Percentiles rank a stretch among this genome's conserved stretches.
Conservation (phyloP, 2,329 filamentous ascomycete species). For the Hansfordia pulvinata region DNA sequence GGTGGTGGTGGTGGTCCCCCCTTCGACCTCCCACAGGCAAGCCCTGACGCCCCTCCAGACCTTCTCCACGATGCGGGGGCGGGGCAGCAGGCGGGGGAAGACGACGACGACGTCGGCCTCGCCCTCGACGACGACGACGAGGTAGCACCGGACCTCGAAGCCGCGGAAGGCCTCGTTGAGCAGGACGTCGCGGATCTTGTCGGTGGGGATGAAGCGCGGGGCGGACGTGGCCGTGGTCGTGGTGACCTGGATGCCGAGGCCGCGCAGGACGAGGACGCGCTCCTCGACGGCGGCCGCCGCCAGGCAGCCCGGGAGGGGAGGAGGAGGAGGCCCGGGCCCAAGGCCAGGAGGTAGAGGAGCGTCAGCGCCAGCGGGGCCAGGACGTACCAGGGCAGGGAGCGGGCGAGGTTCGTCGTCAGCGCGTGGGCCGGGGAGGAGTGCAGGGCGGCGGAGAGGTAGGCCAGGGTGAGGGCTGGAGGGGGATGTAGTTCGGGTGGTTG, state of each 20-base stretch:
- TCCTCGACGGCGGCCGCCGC: constrained; percentile 47
- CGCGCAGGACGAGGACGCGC: constrained; percentile 75
- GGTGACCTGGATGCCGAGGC: constrained; percentile 81
- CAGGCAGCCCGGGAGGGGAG: constrained; percentile 17
- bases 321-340: constrained; percentile 9
- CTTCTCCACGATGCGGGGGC: constrained; percentile 61
- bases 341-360: constrained; percentile 16
- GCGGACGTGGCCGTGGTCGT: constrained; percentile 45
- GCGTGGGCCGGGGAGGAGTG: not conserved
- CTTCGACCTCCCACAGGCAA: constrained; percentile 78
- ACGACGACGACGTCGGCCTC: constrained; percentile 89
- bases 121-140: constrained; percentile 79
- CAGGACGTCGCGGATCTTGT: constrained; percentile 82
- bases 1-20: too few species aligned
- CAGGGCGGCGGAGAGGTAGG: not conserved
- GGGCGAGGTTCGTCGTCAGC: not conserved
- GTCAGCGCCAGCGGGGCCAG: constrained; percentile 9
- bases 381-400: constrained; percentile 8
- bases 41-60: constrained; percentile 80
- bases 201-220: constrained; percentile 68
- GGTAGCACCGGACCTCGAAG: constrained; percentile 80
- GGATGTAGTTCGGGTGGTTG: constrained; percentile 7
- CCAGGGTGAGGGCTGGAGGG: not conserved
- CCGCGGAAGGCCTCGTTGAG: constrained; percentile 92
- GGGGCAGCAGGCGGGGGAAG: constrained; percentile 70